A percentile compares a stretch with the other conserved stretches of the same genome.
Conservation (phyloP, 1,139 yeast genomes). For the Blastobotrys elegans region DNA sequence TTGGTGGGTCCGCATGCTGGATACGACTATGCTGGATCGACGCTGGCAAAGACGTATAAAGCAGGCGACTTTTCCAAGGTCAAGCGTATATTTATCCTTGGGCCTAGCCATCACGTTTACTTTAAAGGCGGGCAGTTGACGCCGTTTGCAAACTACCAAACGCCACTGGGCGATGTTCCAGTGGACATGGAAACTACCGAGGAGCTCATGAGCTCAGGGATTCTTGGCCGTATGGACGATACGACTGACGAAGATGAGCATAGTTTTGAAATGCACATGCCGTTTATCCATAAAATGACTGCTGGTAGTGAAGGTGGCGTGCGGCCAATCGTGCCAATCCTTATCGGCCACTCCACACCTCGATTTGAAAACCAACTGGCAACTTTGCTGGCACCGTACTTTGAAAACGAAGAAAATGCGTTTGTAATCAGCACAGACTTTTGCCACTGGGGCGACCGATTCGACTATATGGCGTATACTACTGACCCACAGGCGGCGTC, state of each 20-base stretch:
- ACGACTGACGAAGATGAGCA: conserved; percentile 81
- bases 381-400: conserved; percentile 46
- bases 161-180: conserved; percentile 74
- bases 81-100: conserved; percentile 70
- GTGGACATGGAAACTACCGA: conserved; percentile 49
- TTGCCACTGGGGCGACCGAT: conserved; percentile 91
- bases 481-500: conserved; percentile 20
- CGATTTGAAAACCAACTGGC: conserved; percentile 46
- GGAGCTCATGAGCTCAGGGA: conserved; percentile 33
- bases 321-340: conserved; percentile 61
- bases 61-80: conserved; percentile 58
- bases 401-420: conserved; percentile 54
- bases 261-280: conserved; percentile 92
- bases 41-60: conserved; percentile 72
- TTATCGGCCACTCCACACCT: conserved; percentile 62
- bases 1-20: conserved; percentile 83
- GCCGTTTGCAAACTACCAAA: conserved; percentile 52
- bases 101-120: conserved; percentile 93
- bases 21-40: conserved; percentile 70
- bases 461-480: conserved; percentile 63
- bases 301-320: conserved; percentile 31
- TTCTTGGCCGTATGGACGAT: conserved; percentile 53
- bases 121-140: conserved; percentile 59
- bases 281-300: conserved; percentile 55
- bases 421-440: conserved; percentile 87